These are phyloP conservation scores for Backusella westeae DNA, from an alignment of 192 early-diverging fungal genomes.

Conservation along the genomic window DNA sequence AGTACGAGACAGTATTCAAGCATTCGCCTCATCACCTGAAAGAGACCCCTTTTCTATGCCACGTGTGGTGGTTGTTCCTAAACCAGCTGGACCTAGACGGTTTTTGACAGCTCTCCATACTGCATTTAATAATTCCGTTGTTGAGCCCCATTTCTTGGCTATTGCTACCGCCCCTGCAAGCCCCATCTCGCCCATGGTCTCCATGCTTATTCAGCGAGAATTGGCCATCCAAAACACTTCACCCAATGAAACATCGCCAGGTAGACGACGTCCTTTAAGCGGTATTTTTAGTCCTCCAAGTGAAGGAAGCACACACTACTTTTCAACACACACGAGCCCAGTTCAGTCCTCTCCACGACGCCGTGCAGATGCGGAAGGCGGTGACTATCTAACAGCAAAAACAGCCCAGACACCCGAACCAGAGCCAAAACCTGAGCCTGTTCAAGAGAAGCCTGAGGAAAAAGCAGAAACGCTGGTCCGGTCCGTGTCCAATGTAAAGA, in stretches of 20 bases:
- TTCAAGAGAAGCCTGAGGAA: not conserved
- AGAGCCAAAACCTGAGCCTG: not conserved
- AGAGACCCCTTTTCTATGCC: constrained; percentile 33
- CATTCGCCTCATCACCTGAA: constrained; percentile 15
- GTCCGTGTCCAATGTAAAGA: constrained; percentile 7
- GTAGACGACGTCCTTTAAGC: not conserved
- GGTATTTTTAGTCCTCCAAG: constrained; percentile 10
- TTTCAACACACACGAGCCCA: not conserved
- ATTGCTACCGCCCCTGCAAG: constrained; percentile 55
- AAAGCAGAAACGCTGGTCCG: not conserved
- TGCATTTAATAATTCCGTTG: constrained; percentile 47
- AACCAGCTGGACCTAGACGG: constrained; percentile 59
- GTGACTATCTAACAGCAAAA: not conserved
- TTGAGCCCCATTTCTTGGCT: constrained; percentile 51
- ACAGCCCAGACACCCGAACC: not conserved
- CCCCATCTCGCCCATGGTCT: not conserved
- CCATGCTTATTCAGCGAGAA: not conserved
- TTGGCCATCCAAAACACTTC: not conserved
- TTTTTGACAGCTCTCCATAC: constrained; percentile 58
- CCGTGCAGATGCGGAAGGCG: not conserved
- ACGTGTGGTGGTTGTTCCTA: constrained; percentile 57
- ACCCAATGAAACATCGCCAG: not conserved
- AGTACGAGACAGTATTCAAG: constrained; percentile 46
- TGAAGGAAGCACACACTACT: not conserved
- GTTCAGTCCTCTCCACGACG: not conserved